Evolutionary conservation across 106 monocot species (phyloP).

Genomic region (Cymbidium sinense): DNA sequence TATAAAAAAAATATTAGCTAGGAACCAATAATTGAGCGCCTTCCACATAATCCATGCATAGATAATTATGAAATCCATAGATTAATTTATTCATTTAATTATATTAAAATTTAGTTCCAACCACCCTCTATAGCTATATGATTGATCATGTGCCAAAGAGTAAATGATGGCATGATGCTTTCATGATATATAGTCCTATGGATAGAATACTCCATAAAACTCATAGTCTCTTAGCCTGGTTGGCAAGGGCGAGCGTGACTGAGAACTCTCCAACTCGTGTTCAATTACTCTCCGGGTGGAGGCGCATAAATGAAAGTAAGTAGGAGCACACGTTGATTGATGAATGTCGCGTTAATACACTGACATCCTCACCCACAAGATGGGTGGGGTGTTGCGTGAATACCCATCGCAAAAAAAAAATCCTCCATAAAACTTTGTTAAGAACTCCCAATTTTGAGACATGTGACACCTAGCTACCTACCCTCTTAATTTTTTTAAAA

Average conservation of each 20-base stretch:
- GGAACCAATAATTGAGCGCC: background rate
- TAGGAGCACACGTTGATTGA: no score
- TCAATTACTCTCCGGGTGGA: no score
- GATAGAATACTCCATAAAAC: background rate
- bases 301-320: no score
- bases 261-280: no score
- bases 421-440: background rate
- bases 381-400: no score
- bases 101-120: background rate
- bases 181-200: background rate
- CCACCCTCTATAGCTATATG: constrained; percentile 4
- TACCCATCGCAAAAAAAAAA: no score
- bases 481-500: background rate
- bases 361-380: no score
- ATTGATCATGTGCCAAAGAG: background rate
- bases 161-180: background rate
- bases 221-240: no score
- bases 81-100: background rate
- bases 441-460: background rate
- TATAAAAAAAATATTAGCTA: background rate
- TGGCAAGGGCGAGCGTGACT: no score
- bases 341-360: no score
- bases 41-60: background rate
- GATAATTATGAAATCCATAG: background rate
- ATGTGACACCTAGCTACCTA: background rate